phyloP scores from a whole-genome alignment of 2,329 filamentous ascomycete genomes.

The Penicillium sp. region DNA sequence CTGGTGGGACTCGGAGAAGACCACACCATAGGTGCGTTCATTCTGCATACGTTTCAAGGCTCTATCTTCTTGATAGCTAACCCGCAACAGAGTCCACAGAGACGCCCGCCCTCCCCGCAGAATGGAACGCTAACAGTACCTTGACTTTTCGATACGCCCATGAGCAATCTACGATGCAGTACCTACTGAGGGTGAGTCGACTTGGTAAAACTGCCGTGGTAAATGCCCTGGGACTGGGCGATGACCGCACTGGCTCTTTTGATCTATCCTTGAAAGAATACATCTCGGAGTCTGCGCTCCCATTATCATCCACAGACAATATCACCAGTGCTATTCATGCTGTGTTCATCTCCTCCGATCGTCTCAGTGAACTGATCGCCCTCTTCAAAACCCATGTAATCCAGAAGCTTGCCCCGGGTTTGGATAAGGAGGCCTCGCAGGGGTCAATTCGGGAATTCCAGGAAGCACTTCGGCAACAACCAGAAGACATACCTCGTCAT shows the following conservation, averaged over 20 bases:
- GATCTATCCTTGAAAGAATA: slow-evolving; percentile 75
- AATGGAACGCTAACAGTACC: slow-evolving; percentile 75
- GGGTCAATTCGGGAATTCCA: slow-evolving; percentile 43
- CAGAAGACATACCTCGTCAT: slow-evolving; percentile 42
- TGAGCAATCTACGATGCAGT: slow-evolving; percentile 79
- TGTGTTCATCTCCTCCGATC: slow-evolving; percentile 71
- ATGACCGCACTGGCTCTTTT: slow-evolving; percentile 77
- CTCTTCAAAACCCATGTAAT: slow-evolving; percentile 77
- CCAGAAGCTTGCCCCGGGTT: slow-evolving; percentile 75
- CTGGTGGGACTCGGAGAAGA: slow-evolving; percentile 84
- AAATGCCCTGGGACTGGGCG: slow-evolving; percentile 72
- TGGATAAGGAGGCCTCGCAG: slow-evolving; percentile 77
- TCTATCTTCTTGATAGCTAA: not conserved
- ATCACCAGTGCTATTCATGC: slow-evolving; percentile 44
- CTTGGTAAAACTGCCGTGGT: slow-evolving; percentile 83
- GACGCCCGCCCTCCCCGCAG: slow-evolving; percentile 58
- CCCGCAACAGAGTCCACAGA: slow-evolving; percentile 28
- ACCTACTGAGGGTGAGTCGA: slow-evolving; percentile 76
- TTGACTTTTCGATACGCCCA: slow-evolving; percentile 87
- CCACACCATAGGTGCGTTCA: slow-evolving; percentile 61
- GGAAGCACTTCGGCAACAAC: slow-evolving; percentile 36
- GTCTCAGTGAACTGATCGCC: slow-evolving; percentile 67
- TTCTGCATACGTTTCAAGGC: not conserved
- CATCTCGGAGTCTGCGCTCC: slow-evolving; percentile 62
- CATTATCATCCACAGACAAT: slow-evolving; percentile 44